Evolutionary conservation across 495 filamentous ascomycete genomes (phyloP).

Genomic region (Penicillium atrosanguineum): DNA sequence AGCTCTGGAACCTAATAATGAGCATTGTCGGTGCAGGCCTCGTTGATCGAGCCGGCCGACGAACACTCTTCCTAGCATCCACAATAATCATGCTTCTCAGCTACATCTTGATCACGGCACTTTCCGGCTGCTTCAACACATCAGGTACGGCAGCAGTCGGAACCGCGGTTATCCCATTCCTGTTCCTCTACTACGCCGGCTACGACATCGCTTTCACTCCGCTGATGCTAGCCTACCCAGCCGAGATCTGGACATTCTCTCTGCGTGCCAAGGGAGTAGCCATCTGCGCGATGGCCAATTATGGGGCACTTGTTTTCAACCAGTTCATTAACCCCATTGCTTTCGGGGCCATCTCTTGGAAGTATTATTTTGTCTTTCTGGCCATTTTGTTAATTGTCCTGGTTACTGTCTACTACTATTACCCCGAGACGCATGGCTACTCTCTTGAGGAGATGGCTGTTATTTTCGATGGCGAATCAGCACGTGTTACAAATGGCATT

Average conservation of each 20-base stretch:
- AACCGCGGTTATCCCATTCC: slow-evolving; percentile 56
- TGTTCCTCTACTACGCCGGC: slow-evolving; percentile 56
- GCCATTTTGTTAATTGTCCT: slow-evolving; percentile 51
- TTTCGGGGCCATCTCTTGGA: slow-evolving; percentile 54
- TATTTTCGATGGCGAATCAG: slow-evolving; percentile 13
- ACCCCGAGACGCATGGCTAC: slow-evolving; percentile 62
- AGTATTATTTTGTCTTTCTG: slow-evolving; percentile 60
- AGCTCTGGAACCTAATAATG: slow-evolving; percentile 46
- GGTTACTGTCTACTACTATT: slow-evolving; percentile 58
- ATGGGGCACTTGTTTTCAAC: slow-evolving; percentile 53
- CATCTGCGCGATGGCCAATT: slow-evolving; percentile 56
- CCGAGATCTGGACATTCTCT: slow-evolving; percentile 64
- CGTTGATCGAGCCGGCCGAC: slow-evolving; percentile 55
- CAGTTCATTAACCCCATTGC: slow-evolving; percentile 58
- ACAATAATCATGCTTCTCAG: slow-evolving; percentile 49
- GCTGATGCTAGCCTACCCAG: slow-evolving; percentile 59
- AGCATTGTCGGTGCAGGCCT: slow-evolving; percentile 51
- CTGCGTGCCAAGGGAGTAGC: slow-evolving; percentile 66
- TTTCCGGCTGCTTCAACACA: slow-evolving; percentile 50
- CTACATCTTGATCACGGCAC: slow-evolving; percentile 56
- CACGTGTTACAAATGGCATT: background rate
- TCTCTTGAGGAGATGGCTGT: slow-evolving; percentile 57
- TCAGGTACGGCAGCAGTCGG: slow-evolving; percentile 33
- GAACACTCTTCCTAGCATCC: slow-evolving; percentile 53
- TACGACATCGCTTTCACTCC: slow-evolving; percentile 62